Evolutionary conservation across 768 basidiomycete genomes (phyloP).

Genomic region (Termitomyces bulborhizus): DNA sequence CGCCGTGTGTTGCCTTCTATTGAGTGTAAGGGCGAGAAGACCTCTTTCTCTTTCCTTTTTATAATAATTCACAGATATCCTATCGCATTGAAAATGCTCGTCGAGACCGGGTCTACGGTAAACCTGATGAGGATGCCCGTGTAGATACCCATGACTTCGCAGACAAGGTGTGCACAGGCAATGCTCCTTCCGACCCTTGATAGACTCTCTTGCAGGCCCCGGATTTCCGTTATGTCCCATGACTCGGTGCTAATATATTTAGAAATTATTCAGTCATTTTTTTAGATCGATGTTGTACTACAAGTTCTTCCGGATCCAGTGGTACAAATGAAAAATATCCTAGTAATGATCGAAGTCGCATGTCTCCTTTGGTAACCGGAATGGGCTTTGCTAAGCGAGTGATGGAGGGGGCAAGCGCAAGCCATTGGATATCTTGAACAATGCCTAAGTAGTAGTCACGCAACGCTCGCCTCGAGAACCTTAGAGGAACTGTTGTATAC

Average conservation of each 20-base stretch:
- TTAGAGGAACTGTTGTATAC: constrained; percentile 47
- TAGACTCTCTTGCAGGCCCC: constrained; percentile 36
- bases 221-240: constrained; percentile 52
- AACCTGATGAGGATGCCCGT: constrained; percentile 34
- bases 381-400: too few species aligned
- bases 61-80: constrained; percentile 37
- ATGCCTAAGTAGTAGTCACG: too few species aligned
- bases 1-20: constrained; percentile 42
- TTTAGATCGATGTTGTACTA: background rate
- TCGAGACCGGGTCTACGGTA: constrained; percentile 48
- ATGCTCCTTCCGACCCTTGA: background rate
- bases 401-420: too few species aligned
- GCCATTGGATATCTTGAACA: too few species aligned
- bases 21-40: constrained; percentile 33
- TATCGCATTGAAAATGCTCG: constrained; percentile 58
- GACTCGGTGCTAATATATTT: background rate
- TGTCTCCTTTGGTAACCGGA: too few species aligned
- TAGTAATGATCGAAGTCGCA: too few species aligned
- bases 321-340: too few species aligned
- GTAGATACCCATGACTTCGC: constrained; percentile 63
- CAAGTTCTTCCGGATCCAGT: background rate
- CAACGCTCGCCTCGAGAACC: constrained; percentile 44
- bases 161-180: constrained; percentile 41
- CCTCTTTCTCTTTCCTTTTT: background rate
- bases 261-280: background rate